A percentile compares a stretch with the other conserved stretches of the same genome.
phyloP scores from a whole-genome alignment of 2,329 filamentous ascomycete genomes.

The Fusarium drepaniforme region DNA sequence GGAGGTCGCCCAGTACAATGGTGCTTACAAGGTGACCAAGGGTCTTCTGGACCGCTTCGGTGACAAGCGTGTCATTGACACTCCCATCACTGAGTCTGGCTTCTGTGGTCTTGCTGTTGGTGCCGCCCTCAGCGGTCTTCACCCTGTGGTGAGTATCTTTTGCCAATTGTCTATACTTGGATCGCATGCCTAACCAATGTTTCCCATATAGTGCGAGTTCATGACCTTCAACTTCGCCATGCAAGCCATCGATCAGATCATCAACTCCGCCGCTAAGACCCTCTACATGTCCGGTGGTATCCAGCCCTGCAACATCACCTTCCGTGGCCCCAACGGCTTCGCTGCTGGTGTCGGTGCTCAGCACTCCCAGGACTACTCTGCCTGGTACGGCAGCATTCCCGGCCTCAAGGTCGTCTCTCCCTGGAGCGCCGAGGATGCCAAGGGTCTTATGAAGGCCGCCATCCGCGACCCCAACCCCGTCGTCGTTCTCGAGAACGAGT shows the following conservation, averaged over 20 bases:
- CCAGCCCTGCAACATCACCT: conserved; percentile 99
- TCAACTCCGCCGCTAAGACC: conserved; percentile 99
- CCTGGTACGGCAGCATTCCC: conserved; percentile 98
- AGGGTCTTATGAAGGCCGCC: conserved; percentile 96
- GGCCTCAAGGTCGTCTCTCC: conserved; percentile 97
- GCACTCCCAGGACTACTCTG: conserved; percentile 98
- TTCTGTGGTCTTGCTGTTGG: conserved; percentile 95
- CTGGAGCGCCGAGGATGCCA: conserved; percentile 98
- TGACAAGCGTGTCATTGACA: conserved; percentile 97
- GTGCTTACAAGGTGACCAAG: conserved; percentile 99
- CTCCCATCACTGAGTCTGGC: conserved; percentile 96
- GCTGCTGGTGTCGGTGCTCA: conserved; percentile 95
- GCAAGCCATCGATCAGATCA: conserved; percentile 99
- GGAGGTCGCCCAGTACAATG: conserved; percentile 99
- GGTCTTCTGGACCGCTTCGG: conserved; percentile 97
- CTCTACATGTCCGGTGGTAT: conserved; percentile 99
- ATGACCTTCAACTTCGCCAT: conserved; percentile 99
- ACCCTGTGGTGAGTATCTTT: conserved; percentile 82
- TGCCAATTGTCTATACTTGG: not conserved
- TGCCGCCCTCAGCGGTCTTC: conserved; percentile 92
- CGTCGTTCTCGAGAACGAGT: conserved; percentile 89
- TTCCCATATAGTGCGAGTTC: conserved; percentile 84
- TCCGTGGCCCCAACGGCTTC: conserved; percentile 99
- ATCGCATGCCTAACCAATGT: conserved; percentile 25
- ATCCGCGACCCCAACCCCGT: conserved; percentile 99